Conservation (phyloP, 345 rosid species). For the Linum usitatissimum region DNA sequence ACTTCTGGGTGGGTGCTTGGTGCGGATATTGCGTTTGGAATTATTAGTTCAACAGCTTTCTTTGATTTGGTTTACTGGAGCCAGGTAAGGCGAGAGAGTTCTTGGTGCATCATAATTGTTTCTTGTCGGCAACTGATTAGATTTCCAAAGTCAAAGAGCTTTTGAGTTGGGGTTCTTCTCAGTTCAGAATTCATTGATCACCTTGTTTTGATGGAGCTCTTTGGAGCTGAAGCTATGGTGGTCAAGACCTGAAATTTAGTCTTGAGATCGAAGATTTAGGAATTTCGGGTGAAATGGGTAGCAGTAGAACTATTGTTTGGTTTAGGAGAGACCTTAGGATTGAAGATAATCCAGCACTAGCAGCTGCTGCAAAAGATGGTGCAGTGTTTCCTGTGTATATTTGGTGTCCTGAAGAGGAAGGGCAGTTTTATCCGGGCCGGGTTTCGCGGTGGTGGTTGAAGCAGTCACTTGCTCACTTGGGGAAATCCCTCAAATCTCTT, state of each 20-base stretch:
- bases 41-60: neutral
- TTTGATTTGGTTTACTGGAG: no score
- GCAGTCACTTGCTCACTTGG: slow-evolving; percentile 61
- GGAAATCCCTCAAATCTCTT: slow-evolving; percentile 57
- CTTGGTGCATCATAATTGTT: neutral
- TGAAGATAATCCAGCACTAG: slow-evolving; percentile 97
- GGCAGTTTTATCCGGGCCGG: slow-evolving; percentile 80
- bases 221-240: slow-evolving; percentile 4
- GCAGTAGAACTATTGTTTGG: slow-evolving; percentile 73
- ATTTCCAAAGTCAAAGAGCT: neutral
- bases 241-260: neutral
- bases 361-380: slow-evolving; percentile 78
- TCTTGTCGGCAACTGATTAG: neutral
- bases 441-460: slow-evolving; percentile 98
- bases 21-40: neutral
- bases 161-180: neutral
- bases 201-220: neutral
- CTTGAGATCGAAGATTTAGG: neutral
- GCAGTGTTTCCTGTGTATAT: slow-evolving; percentile 62
- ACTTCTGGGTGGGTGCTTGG: slow-evolving; percentile 8
- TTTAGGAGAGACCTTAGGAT: slow-evolving; percentile 91
- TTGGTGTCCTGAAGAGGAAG: slow-evolving; percentile 94
- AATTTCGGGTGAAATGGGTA: slow-evolving; percentile 21
- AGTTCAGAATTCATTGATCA: neutral
- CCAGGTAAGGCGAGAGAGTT: no score